Evolutionary conservation across 2,329 filamentous ascomycete genomes (phyloP), one percentile per base, ranked within the genome.

Genomic region (Gaeumannomyces tritici): DNA sequence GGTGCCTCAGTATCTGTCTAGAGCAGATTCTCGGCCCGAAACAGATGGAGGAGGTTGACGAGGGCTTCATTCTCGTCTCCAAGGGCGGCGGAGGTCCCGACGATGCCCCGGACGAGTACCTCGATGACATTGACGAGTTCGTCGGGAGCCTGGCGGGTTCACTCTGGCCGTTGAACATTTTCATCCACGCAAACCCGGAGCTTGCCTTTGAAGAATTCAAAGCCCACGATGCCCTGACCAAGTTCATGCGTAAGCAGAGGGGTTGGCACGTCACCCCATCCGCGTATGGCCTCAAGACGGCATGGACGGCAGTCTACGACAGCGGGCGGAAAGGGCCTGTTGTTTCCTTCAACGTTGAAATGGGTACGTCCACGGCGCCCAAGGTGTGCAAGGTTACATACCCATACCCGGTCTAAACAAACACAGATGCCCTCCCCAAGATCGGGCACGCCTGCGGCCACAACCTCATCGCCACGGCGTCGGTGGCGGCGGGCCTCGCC

Each of bases 361-460:
- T 76, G 78, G 76, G 75, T 76, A 21, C 18, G n/a, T 54, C 13
- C 8, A 29, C 24, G 15, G 28, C 2, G 27, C 57, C 55, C 55
- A 29, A 26, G 1, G n/a, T n/a, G n/a, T n/a, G n/a, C n/a, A n/a
- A n/a, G n/a, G n/a, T n/a, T n/a, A n/a, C 9, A 35, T 33, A 8
- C 31, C 31, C 33, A 26, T 5, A 11, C 12, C 57, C 26, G 13
- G 4, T n/a, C 42, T 60, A 35, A 60, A 21, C 65, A 70, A 35
- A 72, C 60, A 28, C 33, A 78, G 79, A 83, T 66, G 79, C 80
- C 3, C 73, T 83, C 4, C 77, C 80, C 1, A 76, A 74, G 1
- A 74, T 83, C 9, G 80, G 80, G 47, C 80, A 83, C 66, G 79
- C 80, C 9, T 84, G 81, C 62, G 81, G 82, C 4, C 81, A 83